Evolutionary conservation across 345 rosid genomes (phyloP), one percentile per base, ranked within the genome.

Genomic region (Punica granatum): DNA sequence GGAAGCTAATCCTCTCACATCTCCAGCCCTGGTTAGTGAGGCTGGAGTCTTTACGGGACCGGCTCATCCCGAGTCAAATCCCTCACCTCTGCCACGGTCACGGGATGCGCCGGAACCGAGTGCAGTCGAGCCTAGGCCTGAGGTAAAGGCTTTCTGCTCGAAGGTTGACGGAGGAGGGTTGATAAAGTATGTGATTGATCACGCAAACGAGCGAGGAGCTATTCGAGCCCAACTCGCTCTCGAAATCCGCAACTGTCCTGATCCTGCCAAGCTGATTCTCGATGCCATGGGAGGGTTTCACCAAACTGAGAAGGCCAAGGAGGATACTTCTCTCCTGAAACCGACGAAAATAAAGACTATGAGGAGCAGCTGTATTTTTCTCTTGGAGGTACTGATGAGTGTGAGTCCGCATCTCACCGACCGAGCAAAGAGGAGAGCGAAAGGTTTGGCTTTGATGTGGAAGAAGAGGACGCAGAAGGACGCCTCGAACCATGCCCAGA

Each of bases 111-210:
- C 30, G 63, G 34, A 37, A 53, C 73, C 67, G 32, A 72, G 66
- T 31, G 23, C 74, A 21, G 79, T 67, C 56, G 76, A 49, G 67
- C 65, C 78, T 72, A 68, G 78, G 43, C 68, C 83, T 33, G 82
- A 86, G 71, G 43, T 86, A 76, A 79, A 67, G 71, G 54, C 73
- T 6, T 69, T 85, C 36, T 88, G 92, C 73, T 86, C 84, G 84
- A 80, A 73, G 31, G 81, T 76, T 82, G 92, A 90, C 37, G 86
- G 87, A 30, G 69, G 64, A 65, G 90, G 91, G 58, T 75, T 90
- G 76, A 76, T 73, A 70, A 80, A 70, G 66, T 89, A 80, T 56
- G 16, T 88, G 13, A 74, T 51, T 8, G 77, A 69, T 19, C 66
- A 30, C n/a, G 63, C 74, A n/a, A 82, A 79, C 7, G 84, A 81